Base-by-base conservation (phyloP, 257 asterid genomes). In the Echites panduratus region DNA sequence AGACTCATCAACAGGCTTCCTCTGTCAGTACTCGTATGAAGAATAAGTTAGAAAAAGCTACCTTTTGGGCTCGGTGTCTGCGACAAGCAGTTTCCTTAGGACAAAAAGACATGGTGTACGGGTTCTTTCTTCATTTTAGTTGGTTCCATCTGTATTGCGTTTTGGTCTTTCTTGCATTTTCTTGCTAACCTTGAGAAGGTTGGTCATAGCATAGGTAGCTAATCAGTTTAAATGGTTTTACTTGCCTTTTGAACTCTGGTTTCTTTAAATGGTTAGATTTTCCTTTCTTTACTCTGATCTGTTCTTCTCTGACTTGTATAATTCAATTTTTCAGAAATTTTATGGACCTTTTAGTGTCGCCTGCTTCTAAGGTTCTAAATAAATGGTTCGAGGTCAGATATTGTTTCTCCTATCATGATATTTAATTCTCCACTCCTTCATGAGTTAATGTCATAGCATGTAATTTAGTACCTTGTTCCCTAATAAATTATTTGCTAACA, bases 321-420 rank as follows among this genome's bases (percentile, higher is more conserved):
- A 26, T 40, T 75, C 80, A 73, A 32, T 59, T 26, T 85, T 84
- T 80, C 88, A 94, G 98, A 90, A 93, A 94, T 65, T 91, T 91
- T 83, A 72, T 88, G 90, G 97, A 94, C 76, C 95, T 94, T 66
- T 75, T 94, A 79, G 79, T 94, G 74, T 82, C 97, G 66, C 99
- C 97, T 68, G 96, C 97, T 69, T 91, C 99, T 14, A 91, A 89
- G 88, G 90, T 94, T 80, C 81, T 94, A 77, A 85, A 94, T 81
- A 91, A 87, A 72, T 94, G 97, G 99, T 94, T 94, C 79, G 97
- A 94, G 98, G 98, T 94, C 83, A 74, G 73, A 67, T 62, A 52
- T 40, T 71, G 40, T 24, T 9, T 58, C 70, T 64, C 27, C 49
- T n/a, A 2, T 24, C 64, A 7, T 68, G 11, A 32, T 67, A 43